A percentile compares a stretch with the other conserved stretches of the same genome.
These are phyloP conservation scores for Austroboletus eburneus DNA, from an alignment of 768 basidiomycete genomes.

Conservation along the genomic window DNA sequence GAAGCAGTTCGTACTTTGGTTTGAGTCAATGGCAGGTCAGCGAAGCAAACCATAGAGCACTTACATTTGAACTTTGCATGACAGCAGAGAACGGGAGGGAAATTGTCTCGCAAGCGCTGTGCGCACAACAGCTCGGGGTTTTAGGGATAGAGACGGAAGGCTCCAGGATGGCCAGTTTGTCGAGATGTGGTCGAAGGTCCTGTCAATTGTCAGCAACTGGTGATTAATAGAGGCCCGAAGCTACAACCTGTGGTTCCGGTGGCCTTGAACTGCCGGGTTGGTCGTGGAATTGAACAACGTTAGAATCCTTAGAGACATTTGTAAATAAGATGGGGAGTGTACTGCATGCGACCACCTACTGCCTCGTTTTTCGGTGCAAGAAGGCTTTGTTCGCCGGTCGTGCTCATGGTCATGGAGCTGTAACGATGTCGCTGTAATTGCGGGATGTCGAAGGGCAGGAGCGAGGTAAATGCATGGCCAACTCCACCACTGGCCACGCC, in stretches of 20 bases:
- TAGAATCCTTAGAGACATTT: slow-evolving; percentile 2
- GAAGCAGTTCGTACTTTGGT: slow-evolving; percentile 5
- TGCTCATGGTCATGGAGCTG: slow-evolving; percentile 2
- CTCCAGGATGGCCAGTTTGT: slow-evolving; percentile 11
- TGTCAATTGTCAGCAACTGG: slow-evolving; percentile 3
- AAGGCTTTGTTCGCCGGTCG: neutral
- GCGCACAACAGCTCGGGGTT: slow-evolving; percentile 1
- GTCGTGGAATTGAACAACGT: slow-evolving; percentile 1
- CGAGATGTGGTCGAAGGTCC: slow-evolving; percentile 8
- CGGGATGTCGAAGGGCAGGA: neutral
- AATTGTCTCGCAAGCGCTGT: slow-evolving; percentile 11
- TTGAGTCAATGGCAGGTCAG: slow-evolving; percentile 1
- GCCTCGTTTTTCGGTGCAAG: neutral
- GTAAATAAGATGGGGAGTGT: slow-evolving; percentile 4
- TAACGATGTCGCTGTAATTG: neutral
- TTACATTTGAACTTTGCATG: slow-evolving; percentile 10
- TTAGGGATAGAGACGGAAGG: neutral
- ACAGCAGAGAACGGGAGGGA: slow-evolving; percentile 2
- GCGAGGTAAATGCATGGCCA: slow-evolving; percentile 3
- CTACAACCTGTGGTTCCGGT: slow-evolving; percentile 4
- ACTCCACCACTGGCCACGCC: neutral
- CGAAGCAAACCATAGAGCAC: neutral
- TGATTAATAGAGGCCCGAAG: neutral
- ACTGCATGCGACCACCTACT: slow-evolving; percentile 4
- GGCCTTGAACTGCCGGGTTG: neutral